Evolutionary conservation across 1,284 basidiomycete genomes (phyloP).

Genomic region (Naganishia liquefaciens): DNA sequence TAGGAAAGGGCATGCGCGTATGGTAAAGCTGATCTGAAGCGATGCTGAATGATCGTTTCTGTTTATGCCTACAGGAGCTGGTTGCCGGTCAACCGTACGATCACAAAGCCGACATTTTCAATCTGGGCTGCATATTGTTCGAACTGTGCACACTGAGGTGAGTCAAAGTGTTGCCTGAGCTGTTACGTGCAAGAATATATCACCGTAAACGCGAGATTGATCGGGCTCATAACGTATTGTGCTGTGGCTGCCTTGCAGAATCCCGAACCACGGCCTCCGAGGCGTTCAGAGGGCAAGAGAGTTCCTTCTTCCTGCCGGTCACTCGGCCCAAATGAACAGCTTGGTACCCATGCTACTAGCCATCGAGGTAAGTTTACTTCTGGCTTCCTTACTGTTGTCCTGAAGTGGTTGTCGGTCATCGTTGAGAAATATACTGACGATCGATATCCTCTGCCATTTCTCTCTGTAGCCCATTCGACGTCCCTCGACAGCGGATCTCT

Average conservation of each 20-base stretch:
- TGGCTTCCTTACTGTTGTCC: background rate
- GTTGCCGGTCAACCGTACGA: no score
- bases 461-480: no score
- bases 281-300: slow-evolving; percentile 6
- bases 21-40: background rate
- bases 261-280: slow-evolving; percentile 3
- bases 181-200: no score
- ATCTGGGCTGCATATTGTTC: background rate
- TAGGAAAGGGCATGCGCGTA: background rate
- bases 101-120: background rate
- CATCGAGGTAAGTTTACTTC: no score
- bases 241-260: background rate
- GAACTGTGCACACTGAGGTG: slow-evolving; percentile 3
- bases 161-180: background rate
- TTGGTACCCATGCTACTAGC: no score
- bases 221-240: background rate
- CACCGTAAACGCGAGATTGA: background rate
- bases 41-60: background rate
- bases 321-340: slow-evolving; percentile 2
- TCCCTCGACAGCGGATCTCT: no score
- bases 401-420: background rate
- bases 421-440: no score
- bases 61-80: background rate
- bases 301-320: slow-evolving; percentile 5
- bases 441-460: no score